A percentile compares a stretch with the other conserved stretches of the same genome.
phyloP scores from a whole-genome alignment of 2,329 filamentous ascomycete genomes.

The Paecilomyces formosus region DNA sequence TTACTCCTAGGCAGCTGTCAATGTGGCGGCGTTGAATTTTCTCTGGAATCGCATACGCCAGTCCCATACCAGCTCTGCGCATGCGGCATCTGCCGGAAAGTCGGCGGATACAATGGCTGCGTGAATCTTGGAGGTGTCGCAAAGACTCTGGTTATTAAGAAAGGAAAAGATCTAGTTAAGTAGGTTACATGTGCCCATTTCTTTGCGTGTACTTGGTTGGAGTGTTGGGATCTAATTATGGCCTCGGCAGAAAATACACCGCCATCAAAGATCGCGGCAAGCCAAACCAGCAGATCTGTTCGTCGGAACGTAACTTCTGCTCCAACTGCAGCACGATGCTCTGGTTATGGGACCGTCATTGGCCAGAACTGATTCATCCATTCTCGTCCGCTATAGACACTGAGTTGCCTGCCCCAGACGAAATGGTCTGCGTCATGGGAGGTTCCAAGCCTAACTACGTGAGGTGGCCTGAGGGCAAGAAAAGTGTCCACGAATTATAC shows the following conservation, averaged over 20 bases:
- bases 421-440: conserved; percentile 41
- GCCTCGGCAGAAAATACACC: conserved; percentile 35
- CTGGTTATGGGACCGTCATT: conserved; percentile 41
- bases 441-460: conserved; percentile 40
- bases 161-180: conserved; percentile 39
- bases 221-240: neutral
- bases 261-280: conserved; percentile 39
- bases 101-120: conserved; percentile 37
- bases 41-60: conserved; percentile 38
- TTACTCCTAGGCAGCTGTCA: conserved; percentile 44
- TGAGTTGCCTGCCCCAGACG: conserved; percentile 35
- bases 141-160: conserved; percentile 32
- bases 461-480: conserved; percentile 42
- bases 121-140: conserved; percentile 42
- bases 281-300: conserved; percentile 27
- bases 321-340: conserved; percentile 41
- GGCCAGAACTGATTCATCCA: conserved; percentile 43
- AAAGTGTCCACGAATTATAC: conserved; percentile 33
- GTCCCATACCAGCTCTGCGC: conserved; percentile 44
- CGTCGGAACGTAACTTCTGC: conserved; percentile 41
- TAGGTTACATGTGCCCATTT: conserved; percentile 14
- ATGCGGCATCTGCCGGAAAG: conserved; percentile 44
- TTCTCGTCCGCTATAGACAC: conserved; percentile 45
- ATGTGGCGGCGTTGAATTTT: conserved; percentile 41
- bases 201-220: neutral